Percentiles rank a stretch among this genome's conserved stretches.
Evolutionary conservation across 805 yeast species (phyloP).

Genomic region (Metschnikowia kofuensis): DNA sequence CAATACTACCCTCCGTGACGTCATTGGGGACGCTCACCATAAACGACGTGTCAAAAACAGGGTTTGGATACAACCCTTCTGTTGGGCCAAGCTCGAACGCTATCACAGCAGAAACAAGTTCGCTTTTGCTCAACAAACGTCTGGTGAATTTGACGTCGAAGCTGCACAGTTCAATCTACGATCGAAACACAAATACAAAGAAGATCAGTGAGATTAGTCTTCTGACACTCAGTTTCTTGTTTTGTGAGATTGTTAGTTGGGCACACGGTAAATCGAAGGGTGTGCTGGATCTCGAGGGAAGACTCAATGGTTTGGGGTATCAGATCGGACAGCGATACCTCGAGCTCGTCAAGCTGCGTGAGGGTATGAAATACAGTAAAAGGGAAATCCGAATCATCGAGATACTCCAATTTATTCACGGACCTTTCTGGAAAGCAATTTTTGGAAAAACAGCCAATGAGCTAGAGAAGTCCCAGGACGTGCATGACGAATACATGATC

Average conservation of each 20-base stretch:
- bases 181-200: slow-evolving; percentile 60
- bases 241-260: slow-evolving; percentile 68
- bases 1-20: slow-evolving; percentile 19
- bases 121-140: slow-evolving; percentile 31
- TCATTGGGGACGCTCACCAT: slow-evolving; percentile 18
- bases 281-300: slow-evolving; percentile 53
- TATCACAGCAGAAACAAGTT: slow-evolving; percentile 37
- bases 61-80: slow-evolving; percentile 45
- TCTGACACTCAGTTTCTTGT: slow-evolving; percentile 65
- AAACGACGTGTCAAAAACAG: slow-evolving; percentile 18
- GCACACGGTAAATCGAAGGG: slow-evolving; percentile 61
- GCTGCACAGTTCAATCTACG: slow-evolving; percentile 53
- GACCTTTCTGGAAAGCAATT: slow-evolving; percentile 67
- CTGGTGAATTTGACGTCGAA: slow-evolving; percentile 31
- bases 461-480: slow-evolving; percentile 68
- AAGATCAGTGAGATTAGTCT: slow-evolving; percentile 65
- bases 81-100: slow-evolving; percentile 40
- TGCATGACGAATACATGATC: slow-evolving; percentile 72
- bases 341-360: slow-evolving; percentile 68
- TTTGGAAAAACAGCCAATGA: slow-evolving; percentile 76
- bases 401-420: slow-evolving; percentile 67
- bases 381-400: slow-evolving; percentile 68
- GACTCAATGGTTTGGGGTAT: slow-evolving; percentile 72
- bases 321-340: slow-evolving; percentile 69
- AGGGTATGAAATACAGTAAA: slow-evolving; percentile 57